Base-by-base conservation (phyloP, 179 eudicot genomes). In the Actinidia chinensis region DNA sequence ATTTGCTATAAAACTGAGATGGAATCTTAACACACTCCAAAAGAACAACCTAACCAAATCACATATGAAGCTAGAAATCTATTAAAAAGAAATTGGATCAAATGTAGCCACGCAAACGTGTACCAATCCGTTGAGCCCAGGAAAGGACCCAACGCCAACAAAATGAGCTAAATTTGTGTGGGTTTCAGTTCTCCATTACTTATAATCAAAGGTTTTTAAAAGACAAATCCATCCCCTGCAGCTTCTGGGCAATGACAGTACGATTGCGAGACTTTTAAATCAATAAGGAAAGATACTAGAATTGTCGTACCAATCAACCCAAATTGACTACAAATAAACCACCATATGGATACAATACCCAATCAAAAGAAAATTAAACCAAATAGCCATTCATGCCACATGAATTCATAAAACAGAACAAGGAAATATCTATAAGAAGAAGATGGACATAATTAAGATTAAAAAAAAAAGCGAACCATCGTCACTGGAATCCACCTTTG, bases 401-500 rank as follows among this genome's bases (percentile, higher is more conserved):
- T 46, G 28, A 6, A 58, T 50, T 55, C 73, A 68, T 47, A 55
- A 51, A 43, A 42, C 25, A 43, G 28, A 13, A 3, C 25, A 20
- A 68, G 8, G 10, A 23, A 22, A 14, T 17, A 69, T 23, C 15
- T 4, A 17, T 12, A 65, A 68, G 42, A 46, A n/a, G 9, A 14
- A 25, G 43, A 0, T 4, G 22, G 4, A 50, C 0, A 14, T 0
- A 28, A 75, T 20, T 9, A 9, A 68, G 40, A 52, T 67, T n/a
- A n/a, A n/a, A n/a, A 13, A 59, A 56, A 68, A 25, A 36, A 72
- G 67, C 89, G 67, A 78, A 92, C 97, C 97, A 81, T 90, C 96
- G 83, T 88, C 91, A 87, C 86, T 84, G 82, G 78, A 79, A 74
- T 80, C 80, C 13, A 71, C 87, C 82, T 88, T 86, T n/a, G n/a